Conservation (phyloP, 495 filamentous ascomycete genomes). For the Penicillium tannophilum region DNA sequence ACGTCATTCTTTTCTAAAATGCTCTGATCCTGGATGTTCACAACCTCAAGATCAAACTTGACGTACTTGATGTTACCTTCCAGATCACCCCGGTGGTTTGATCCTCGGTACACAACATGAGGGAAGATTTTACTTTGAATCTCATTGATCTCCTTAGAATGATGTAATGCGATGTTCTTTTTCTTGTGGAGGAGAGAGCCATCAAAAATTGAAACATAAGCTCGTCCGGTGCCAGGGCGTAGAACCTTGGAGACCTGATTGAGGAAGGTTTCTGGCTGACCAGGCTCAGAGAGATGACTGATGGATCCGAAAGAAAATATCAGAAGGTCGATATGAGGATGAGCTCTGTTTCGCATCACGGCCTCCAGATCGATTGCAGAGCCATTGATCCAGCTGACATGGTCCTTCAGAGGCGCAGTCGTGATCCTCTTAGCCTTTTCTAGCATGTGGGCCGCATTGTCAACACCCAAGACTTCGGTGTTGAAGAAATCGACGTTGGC, state of each 20-base stretch:
- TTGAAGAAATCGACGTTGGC: background rate
- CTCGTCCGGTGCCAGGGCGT: background rate
- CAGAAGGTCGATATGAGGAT: background rate
- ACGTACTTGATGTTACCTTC: constrained; percentile 7
- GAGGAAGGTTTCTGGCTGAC: background rate
- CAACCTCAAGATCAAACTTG: constrained; percentile 8
- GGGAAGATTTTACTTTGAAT: constrained; percentile 5
- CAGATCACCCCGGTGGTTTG: constrained; percentile 9
- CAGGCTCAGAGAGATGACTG: background rate
- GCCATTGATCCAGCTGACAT: background rate
- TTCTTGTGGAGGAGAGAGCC: constrained; percentile 10
- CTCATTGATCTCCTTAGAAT: constrained; percentile 4
- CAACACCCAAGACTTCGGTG: background rate
- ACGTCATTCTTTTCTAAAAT: constrained; percentile 11
- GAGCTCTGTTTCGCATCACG: background rate
- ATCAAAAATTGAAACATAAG: constrained; percentile 11
- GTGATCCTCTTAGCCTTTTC: background rate
- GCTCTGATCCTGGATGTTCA: constrained; percentile 3
- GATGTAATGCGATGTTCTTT: constrained; percentile 11
- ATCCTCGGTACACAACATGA: constrained; percentile 8
- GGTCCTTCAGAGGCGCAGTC: background rate
- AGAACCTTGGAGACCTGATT: background rate
- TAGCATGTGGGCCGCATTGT: background rate
- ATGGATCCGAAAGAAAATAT: background rate
- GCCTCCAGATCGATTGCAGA: background rate